These are phyloP conservation scores for Beauveria bassiana DNA, from an alignment of 2,329 filamentous ascomycete genomes.

Conservation along the genomic window DNA sequence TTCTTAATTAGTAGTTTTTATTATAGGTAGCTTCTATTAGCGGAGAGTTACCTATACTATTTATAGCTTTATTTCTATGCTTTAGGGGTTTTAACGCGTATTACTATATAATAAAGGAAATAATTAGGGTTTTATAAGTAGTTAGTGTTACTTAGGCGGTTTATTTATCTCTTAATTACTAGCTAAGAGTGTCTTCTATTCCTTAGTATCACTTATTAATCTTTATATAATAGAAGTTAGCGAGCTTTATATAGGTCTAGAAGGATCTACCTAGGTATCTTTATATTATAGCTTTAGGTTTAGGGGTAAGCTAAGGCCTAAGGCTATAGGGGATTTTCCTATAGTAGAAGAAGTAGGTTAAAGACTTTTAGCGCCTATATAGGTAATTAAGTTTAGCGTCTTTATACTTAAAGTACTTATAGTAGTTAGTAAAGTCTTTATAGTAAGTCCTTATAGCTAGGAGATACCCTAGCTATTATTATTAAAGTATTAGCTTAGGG, in stretches of 20 bases:
- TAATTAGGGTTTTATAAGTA: not conserved
- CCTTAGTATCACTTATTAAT: slow-evolving; percentile 3
- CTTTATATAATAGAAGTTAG: slow-evolving; percentile 3
- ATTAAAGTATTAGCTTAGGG: too few relatives aligned
- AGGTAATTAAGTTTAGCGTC: too few relatives aligned
- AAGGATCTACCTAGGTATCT: slow-evolving; percentile 1
- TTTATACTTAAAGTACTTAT: too few relatives aligned
- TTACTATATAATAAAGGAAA: slow-evolving; percentile 1
- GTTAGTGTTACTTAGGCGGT: not conserved
- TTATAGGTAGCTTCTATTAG: not conserved
- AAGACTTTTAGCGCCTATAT: too few relatives aligned
- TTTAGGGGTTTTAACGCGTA: not conserved
- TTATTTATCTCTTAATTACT: not conserved
- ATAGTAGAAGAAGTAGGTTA: too few relatives aligned
- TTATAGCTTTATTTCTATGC: not conserved
- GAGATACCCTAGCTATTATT: too few relatives aligned
- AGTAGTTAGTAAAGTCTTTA: too few relatives aligned
- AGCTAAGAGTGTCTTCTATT: not conserved
- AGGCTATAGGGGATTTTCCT: too few relatives aligned
- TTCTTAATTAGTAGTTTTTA: not conserved
- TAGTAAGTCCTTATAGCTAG: too few relatives aligned
- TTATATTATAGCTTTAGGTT: too few relatives aligned
- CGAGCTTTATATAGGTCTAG: not conserved
- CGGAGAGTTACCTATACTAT: not conserved
- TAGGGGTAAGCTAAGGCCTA: too few relatives aligned